These are phyloP conservation scores for Sporothrix humicola DNA, from an alignment of 2,329 filamentous ascomycete species.

Conservation along the genomic window DNA sequence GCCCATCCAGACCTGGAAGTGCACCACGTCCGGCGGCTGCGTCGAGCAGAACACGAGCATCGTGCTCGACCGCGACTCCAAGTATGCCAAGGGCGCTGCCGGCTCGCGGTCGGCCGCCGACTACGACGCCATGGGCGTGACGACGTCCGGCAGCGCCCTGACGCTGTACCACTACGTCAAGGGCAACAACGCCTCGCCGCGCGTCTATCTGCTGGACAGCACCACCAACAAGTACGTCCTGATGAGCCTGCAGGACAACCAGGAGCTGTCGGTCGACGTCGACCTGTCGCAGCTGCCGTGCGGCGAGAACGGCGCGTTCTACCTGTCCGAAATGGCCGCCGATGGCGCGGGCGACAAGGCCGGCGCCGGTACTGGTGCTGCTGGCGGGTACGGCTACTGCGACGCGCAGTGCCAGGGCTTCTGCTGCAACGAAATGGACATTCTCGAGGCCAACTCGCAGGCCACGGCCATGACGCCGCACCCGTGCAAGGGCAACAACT, in stretches of 20 bases:
- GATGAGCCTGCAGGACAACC: slow-evolving; percentile 58
- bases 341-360: slow-evolving; percentile 57
- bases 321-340: slow-evolving; percentile 65
- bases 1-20: slow-evolving; percentile 52
- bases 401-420: slow-evolving; percentile 53
- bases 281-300: slow-evolving; percentile 66
- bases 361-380: slow-evolving; percentile 61
- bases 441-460: slow-evolving; percentile 51
- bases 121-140: slow-evolving; percentile 47
- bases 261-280: slow-evolving; percentile 67
- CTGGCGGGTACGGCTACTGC: slow-evolving; percentile 43
- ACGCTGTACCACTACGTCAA: slow-evolving; percentile 43
- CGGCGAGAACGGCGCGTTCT: slow-evolving; percentile 67
- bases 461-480: slow-evolving; percentile 50
- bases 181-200: slow-evolving; percentile 44
- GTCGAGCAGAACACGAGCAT: slow-evolving; percentile 49
- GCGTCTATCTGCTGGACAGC: slow-evolving; percentile 60
- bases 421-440: slow-evolving; percentile 54
- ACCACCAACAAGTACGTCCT: slow-evolving; percentile 59
- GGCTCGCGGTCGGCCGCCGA: slow-evolving; percentile 46
- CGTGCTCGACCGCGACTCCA: slow-evolving; percentile 51
- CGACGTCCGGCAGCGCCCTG: slow-evolving; percentile 40
- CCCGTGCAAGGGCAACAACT: slow-evolving; percentile 48
- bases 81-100: slow-evolving; percentile 48
- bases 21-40: slow-evolving; percentile 53